These are phyloP conservation scores for Xylariomycetidae sp. DNA, from an alignment of 2,329 filamentous ascomycete genomes.

Conservation along the genomic window DNA sequence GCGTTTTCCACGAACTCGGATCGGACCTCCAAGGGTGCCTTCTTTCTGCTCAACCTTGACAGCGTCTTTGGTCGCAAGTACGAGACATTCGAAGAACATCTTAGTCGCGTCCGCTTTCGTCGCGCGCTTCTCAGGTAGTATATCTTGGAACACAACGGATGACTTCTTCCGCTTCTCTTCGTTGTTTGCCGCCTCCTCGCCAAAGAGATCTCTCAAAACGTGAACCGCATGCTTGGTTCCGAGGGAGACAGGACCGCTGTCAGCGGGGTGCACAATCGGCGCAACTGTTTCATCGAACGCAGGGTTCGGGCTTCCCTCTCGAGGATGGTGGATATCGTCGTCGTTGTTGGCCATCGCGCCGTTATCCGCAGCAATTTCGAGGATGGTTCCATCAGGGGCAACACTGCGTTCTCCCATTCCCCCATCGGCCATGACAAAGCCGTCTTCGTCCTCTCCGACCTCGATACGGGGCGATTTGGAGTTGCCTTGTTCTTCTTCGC, in stretches of 20 bases:
- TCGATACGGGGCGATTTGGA: slow-evolving; percentile 66
- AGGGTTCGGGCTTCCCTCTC: slow-evolving; percentile 43
- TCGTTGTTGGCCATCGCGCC: slow-evolving; percentile 34
- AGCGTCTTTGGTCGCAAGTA: slow-evolving; percentile 94
- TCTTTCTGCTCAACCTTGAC: slow-evolving; percentile 89
- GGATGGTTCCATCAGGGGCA: slow-evolving; percentile 54
- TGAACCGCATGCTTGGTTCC: slow-evolving; percentile 96
- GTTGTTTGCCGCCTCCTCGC: slow-evolving; percentile 61
- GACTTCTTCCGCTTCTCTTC: slow-evolving; percentile 68
- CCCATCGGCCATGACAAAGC: slow-evolving; percentile 39
- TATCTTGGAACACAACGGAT: slow-evolving; percentile 81
- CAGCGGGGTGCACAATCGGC: slow-evolving; percentile 71
- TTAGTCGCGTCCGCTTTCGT: slow-evolving; percentile 90
- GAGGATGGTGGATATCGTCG: slow-evolving; percentile 39
- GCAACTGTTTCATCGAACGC: slow-evolving; percentile 74
- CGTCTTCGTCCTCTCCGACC: slow-evolving; percentile 61
- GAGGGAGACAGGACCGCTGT: slow-evolving; percentile 79
- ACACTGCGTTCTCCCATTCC: slow-evolving; percentile 48
- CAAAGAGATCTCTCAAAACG: slow-evolving; percentile 83
- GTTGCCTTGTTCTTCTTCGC: slow-evolving; percentile 54
- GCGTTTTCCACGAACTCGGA: slow-evolving; percentile 82
- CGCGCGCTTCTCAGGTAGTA: slow-evolving; percentile 76
- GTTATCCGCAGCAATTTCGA: slow-evolving; percentile 58
- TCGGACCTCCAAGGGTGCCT: slow-evolving; percentile 65
- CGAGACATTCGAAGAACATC: slow-evolving; percentile 98